These are phyloP conservation scores for Apiospora arundinis DNA, from an alignment of 2,329 filamentous ascomycete genomes.

Conservation along the genomic window DNA sequence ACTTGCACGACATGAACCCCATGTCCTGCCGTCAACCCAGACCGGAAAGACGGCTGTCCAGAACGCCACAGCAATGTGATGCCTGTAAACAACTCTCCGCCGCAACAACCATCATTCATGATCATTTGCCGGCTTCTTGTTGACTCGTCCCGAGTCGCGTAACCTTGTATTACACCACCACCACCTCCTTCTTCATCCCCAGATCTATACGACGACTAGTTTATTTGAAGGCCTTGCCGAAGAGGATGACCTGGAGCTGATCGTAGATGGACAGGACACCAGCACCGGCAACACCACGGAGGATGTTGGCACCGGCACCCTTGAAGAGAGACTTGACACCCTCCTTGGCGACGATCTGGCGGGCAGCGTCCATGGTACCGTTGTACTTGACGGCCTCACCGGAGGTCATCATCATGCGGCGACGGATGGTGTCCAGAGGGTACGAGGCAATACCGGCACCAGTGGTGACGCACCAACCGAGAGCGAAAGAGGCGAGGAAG, in stretches of 20 bases:
- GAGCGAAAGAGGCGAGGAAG: constrained; percentile 99
- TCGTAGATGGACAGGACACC: constrained; percentile 99
- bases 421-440: constrained; percentile 99
- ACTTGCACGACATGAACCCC: constrained; percentile 56
- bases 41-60: constrained; percentile 45
- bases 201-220: constrained; percentile 47
- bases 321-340: constrained; percentile 99
- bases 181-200: constrained; percentile 37
- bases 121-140: constrained; percentile 49
- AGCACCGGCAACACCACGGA: constrained; percentile 99
- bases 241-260: constrained; percentile 98
- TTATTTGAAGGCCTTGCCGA: constrained; percentile 98
- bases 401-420: constrained; percentile 99
- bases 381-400: constrained; percentile 99
- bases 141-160: constrained; percentile 40
- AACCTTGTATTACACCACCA: constrained; percentile 44
- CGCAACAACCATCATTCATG: constrained; percentile 53
- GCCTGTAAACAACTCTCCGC: constrained; percentile 46
- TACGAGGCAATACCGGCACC: constrained; percentile 99
- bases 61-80: constrained; percentile 46
- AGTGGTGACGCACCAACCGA: constrained; percentile 99
- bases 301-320: constrained; percentile 99
- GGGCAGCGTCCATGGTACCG: constrained; percentile 91
- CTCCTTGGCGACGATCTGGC: constrained; percentile 97
- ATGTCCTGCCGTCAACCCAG: constrained; percentile 39